A percentile compares a stretch with the other conserved stretches of the same genome.
Evolutionary conservation across 73 alveolate genomes (phyloP).

Genomic region (Durusdinium trenchii): DNA sequence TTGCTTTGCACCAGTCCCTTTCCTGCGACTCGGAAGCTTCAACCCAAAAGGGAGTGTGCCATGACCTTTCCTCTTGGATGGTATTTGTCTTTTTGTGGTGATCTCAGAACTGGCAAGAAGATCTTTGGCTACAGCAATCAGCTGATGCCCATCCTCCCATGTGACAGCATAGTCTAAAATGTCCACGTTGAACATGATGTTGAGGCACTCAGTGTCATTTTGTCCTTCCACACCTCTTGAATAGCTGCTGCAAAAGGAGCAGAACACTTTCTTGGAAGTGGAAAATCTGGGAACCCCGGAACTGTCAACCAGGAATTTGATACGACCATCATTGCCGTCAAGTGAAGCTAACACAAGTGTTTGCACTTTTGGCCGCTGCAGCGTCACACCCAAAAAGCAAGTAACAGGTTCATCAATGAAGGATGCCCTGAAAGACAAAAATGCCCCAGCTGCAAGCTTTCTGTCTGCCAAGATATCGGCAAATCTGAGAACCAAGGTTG

Average conservation of each 20-base stretch:
- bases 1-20: not conserved
- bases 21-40: not conserved
- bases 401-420: not conserved
- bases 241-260: not conserved
- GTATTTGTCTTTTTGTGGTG: not conserved
- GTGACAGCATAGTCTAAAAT: not conserved
- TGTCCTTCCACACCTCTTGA: not conserved
- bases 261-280: not conserved
- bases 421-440: not conserved
- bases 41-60: not conserved
- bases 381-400: not conserved
- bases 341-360: not conserved
- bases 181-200: not conserved
- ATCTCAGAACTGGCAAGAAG: not conserved
- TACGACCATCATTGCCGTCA: not conserved
- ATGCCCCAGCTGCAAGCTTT: not conserved
- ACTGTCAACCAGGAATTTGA: not conserved
- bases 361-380: conserved; percentile 13
- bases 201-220: not conserved
- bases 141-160: not conserved
- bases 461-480: not conserved
- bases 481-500: not conserved
- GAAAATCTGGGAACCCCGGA: not conserved
- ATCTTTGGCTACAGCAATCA: not conserved
- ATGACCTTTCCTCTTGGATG: not conserved